These are phyloP conservation scores for Favolaschia claudopus DNA, from an alignment of 768 basidiomycete genomes.

Conservation along the genomic window DNA sequence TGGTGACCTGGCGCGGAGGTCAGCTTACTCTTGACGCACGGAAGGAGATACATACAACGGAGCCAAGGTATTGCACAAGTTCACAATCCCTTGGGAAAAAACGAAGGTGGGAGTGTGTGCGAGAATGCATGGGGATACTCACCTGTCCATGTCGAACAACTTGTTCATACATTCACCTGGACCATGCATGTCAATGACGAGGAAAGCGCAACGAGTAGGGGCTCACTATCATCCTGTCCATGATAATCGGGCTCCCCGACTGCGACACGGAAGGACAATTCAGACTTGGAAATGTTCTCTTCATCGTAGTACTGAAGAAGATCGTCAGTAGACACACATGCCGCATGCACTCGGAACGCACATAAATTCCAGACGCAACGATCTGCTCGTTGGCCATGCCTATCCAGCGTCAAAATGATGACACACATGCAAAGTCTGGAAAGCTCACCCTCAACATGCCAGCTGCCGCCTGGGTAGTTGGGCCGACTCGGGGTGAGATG, in stretches of 20 bases:
- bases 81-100: not conserved
- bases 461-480: conserved; percentile 36
- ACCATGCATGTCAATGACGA: no score
- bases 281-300: conserved; percentile 39
- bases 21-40: not conserved
- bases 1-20: conserved; percentile 19
- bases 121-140: not conserved
- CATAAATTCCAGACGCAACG: conserved; percentile 27
- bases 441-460: conserved; percentile 39
- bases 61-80: conserved; percentile 35
- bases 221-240: conserved; percentile 27
- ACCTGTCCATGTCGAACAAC: conserved; percentile 20
- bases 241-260: conserved; percentile 19
- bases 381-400: conserved; percentile 28
- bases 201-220: no score
- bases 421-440: not conserved
- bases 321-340: conserved; percentile 21
- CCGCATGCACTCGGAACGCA: conserved; percentile 21
- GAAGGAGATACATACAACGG: conserved; percentile 22
- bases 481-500: conserved; percentile 36
- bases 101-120: not conserved
- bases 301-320: conserved; percentile 33
- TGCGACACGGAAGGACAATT: conserved; percentile 40
- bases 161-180: conserved; percentile 5
- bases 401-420: not conserved